These are phyloP conservation scores for Ogataea populi-albae DNA, from an alignment of 805 yeast species.

Conservation along the genomic window DNA sequence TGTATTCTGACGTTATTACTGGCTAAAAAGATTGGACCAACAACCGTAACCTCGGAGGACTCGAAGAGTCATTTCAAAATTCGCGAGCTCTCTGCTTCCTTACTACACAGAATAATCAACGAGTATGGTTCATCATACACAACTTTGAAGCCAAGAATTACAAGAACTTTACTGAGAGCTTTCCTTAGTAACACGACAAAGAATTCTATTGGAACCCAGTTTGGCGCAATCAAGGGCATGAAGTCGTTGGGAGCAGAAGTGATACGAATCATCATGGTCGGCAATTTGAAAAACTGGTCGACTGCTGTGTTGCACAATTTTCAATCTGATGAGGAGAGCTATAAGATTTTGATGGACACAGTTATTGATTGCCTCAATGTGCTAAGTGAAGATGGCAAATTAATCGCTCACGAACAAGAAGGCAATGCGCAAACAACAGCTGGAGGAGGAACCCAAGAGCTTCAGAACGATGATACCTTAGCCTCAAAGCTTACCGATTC, in stretches of 20 bases:
- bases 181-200: conserved; percentile 68
- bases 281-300: conserved; percentile 82
- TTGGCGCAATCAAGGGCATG: conserved; percentile 86
- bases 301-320: conserved; percentile 46
- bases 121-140: conserved; percentile 83
- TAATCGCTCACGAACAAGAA: conserved; percentile 24
- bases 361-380: conserved; percentile 54
- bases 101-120: conserved; percentile 73
- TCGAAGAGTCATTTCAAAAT: conserved; percentile 49
- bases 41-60: conserved; percentile 21
- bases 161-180: conserved; percentile 88
- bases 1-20: conserved; percentile 83
- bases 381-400: conserved; percentile 38
- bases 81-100: conserved; percentile 83
- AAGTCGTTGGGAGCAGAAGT: conserved; percentile 85
- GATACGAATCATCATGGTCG: conserved; percentile 75
- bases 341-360: conserved; percentile 39
- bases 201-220: conserved; percentile 84
- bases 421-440: conserved; percentile 26
- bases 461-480: too few relatives aligned
- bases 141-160: conserved; percentile 87
- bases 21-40: conserved; percentile 79
- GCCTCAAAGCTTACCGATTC: too few relatives aligned
- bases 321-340: conserved; percentile 19
- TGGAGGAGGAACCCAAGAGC: conserved; percentile 15